A percentile compares a stretch with the other conserved stretches of the same genome.
Evolutionary conservation across 2,329 filamentous ascomycete species (phyloP).

Genomic region (Didymellaceae sp.): DNA sequence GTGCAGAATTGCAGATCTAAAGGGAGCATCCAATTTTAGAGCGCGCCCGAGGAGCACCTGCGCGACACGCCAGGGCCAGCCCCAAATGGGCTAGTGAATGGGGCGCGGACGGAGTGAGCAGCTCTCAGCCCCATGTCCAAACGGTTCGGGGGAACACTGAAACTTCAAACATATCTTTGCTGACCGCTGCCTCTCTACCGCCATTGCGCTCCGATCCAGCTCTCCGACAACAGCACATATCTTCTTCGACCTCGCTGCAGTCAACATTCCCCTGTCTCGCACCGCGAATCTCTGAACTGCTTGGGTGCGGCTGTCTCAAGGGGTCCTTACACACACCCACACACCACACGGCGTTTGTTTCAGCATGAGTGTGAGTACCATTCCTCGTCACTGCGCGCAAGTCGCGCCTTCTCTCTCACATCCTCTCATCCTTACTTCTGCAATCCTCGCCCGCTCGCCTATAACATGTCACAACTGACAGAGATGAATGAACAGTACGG

Average conservation of each 20-base stretch:
- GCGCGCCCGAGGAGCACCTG: constrained; percentile 1
- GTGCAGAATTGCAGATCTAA: background rate
- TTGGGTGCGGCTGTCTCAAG: constrained; percentile 42
- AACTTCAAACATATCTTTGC: constrained; percentile 21
- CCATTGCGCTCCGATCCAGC: constrained; percentile 6
- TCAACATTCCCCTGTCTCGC: constrained; percentile 16
- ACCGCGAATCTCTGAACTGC: constrained; percentile 9
- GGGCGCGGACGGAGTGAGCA: constrained; percentile 10
- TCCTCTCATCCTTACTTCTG: constrained; percentile 13
- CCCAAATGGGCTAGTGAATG: constrained; percentile 1
- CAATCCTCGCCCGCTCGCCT: constrained; percentile 5
- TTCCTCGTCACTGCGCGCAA: constrained; percentile 21
- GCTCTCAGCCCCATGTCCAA: constrained; percentile 16
- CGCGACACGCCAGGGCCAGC: constrained; percentile 3
- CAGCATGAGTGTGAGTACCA: constrained; percentile 49
- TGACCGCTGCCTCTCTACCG: constrained; percentile 13
- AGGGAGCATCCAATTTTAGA: constrained; percentile 15
- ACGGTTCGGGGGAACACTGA: constrained; percentile 13
- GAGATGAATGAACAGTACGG: constrained; percentile 49
- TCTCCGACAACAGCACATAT: constrained; percentile 1
- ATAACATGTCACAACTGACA: constrained; percentile 23
- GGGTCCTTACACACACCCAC: constrained; percentile 37
- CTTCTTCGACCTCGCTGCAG: background rate
- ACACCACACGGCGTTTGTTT: constrained; percentile 45
- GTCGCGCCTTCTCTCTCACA: constrained; percentile 13